Evolutionary conservation across 306 rosid species (phyloP).

Genomic region (Urtica urens): DNA sequence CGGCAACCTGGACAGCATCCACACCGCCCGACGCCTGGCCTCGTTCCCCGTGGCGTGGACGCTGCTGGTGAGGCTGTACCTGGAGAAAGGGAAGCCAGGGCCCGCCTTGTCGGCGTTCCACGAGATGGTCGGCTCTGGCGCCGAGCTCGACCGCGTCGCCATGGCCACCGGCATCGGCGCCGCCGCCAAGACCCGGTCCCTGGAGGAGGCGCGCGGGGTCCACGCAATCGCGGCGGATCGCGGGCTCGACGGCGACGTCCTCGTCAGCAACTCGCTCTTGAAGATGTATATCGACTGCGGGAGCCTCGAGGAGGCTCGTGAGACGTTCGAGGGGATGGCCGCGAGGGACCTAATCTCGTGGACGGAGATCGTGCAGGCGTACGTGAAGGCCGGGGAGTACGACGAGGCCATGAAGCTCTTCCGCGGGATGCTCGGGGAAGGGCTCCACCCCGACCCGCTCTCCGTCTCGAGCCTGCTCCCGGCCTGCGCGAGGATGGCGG

Average conservation of each 20-base stretch:
- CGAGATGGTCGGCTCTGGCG: slow-evolving; percentile 29
- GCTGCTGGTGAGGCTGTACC: slow-evolving; percentile 38
- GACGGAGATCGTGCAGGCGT: slow-evolving; percentile 39
- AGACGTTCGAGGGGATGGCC: slow-evolving; percentile 38
- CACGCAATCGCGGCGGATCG: slow-evolving; percentile 33
- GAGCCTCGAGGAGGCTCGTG: slow-evolving; percentile 31
- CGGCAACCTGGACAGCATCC: slow-evolving; percentile 32
- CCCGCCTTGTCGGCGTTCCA: slow-evolving; percentile 34
- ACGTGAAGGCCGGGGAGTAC: slow-evolving; percentile 51
- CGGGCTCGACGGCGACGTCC: slow-evolving; percentile 40
- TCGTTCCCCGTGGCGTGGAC: slow-evolving; percentile 43
- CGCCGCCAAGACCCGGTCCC: slow-evolving; percentile 31
- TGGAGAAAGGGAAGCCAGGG: slow-evolving; percentile 30
- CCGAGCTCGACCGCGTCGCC: slow-evolving; percentile 38
- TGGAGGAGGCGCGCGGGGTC: slow-evolving; percentile 30
- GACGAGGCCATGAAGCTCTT: slow-evolving; percentile 51
- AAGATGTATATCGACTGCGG: slow-evolving; percentile 59
- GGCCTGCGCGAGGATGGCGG: slow-evolving; percentile 56
- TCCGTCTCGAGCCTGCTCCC: slow-evolving; percentile 51
- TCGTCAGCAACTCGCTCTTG: slow-evolving; percentile 51
- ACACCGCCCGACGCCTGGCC: slow-evolving; percentile 34
- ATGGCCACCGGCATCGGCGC: slow-evolving; percentile 41
- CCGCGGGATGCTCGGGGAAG: slow-evolving; percentile 41
- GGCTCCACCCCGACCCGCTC: slow-evolving; percentile 33
- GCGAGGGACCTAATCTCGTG: slow-evolving; percentile 45